Base-by-base conservation (phyloP, 768 basidiomycete genomes). In the Lactarius hatsudake region DNA sequence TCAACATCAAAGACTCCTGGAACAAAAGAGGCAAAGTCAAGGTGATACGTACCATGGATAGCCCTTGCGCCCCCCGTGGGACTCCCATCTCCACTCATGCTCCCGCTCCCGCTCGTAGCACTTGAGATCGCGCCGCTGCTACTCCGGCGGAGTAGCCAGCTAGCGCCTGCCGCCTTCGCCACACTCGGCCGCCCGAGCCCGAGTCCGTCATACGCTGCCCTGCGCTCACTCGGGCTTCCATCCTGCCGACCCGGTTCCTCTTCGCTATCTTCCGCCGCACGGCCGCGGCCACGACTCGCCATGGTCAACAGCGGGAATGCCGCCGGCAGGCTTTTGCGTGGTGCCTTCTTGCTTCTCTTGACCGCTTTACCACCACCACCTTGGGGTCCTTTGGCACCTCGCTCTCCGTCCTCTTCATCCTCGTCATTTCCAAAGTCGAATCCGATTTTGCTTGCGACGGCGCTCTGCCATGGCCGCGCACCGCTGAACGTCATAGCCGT, bases 91-190 rank as follows among this genome's bases (percentile, higher is more conserved):
- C 78, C 30, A 81, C 68, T 82, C 28, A 61, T 34, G 30, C 38
- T 66, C 36, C 92, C 90, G 71, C 90, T 89, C 23, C 89, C 86
- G 69, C 85, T 64, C 53, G 61, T 62, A 4, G 69, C 23, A 56
- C 32, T 88, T 13, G 91, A 92, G 72, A 91, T 91, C 1, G 89
- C 88, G 17, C 91, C 90, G 70, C 91, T 92, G 73, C 90, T 93
- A 64, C 87, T 91, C 68, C 91, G 81, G 15, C 91, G 83, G 83
- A 89, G 84, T 36, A 92, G 74, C 86, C 86, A 88, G 48, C 83
- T 80, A 57, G 84, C 79, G 34, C 83, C 80, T 5, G 69, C 69
- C 1, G 63, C 63, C 48, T 73, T 72, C 17, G 71, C 69, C 42
- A 63, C 69, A n/a, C 73, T 70, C 17, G 89, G 88, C 18, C 83